Base-by-base conservation (phyloP, 345 rosid species). In the Passiflora organensis region DNA sequence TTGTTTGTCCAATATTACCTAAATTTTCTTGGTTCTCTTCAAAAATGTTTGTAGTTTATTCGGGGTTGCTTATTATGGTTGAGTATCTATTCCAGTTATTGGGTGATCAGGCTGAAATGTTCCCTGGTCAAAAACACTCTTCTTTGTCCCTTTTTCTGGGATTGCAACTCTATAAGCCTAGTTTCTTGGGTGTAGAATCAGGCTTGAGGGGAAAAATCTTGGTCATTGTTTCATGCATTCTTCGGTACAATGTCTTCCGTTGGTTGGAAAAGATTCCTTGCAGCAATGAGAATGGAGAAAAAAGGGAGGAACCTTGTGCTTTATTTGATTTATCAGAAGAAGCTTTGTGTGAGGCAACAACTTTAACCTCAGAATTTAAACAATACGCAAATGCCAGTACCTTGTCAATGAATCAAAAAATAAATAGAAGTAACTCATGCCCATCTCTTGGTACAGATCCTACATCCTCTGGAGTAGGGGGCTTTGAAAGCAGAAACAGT, bases 41-140 rank as follows among this genome's bases (percentile, higher is more conserved):
- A 10, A 72, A 67, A 62, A 23, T 72, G 43, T 66, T 67, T 32
- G n/a, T 77, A 14, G 59, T 70, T 32, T 77, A 77, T 58, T 66
- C 78, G 6, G 81, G 81, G 52, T 58, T 55, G 42, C 60, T 66
- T 37, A 65, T 67, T 52, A 69, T 60, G 62, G 52, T 62, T 16
- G 75, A 77, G 57, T 77, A 72, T 58, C 73, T 72, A 43, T 77
- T 72, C 62, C 81, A 77, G 62, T 22, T 77, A 51, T 60, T 65
- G 72, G 78, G 73, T 55, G 52, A 49, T n/a, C 64, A 53, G 44
- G 72, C 62, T 9, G 64, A 59, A 58, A 66, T 69, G 72, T 62
- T 72, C 41, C 72, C 78, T 4, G 72, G 72, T 11, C 78, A 72
- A 55, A 73, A 54, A 48, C 45, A 63, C 47, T 66, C 61, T 48